Conservation (phyloP, 306 rosid species). For the Medicago truncatula region MtrunA17r5.0-ANR NC_053042.1:28018001-28018500, state of each 20-base stretch:
- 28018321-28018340: constrained; percentile 90
- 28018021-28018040: constrained; percentile 80
- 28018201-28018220: background rate
- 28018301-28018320: constrained; percentile 74
- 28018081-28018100: constrained; percentile 75
- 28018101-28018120: constrained; percentile 81
- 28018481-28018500: constrained; percentile 28
- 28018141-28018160: constrained; percentile 49
- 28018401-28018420: constrained; percentile 94
- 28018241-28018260: constrained; percentile 32
- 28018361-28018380: constrained; percentile 90
- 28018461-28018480: constrained; percentile 17
- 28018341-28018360: constrained; percentile 91
- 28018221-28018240: constrained; percentile 28
- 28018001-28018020: constrained; percentile 22
- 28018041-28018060: constrained; percentile 79
- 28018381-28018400: constrained; percentile 93
- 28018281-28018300: constrained; percentile 29
- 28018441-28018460: constrained; percentile 58
- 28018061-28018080: constrained; percentile 87
- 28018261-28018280: constrained; percentile 24
- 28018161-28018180: constrained; percentile 30
- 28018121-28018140: constrained; percentile 75
- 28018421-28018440: constrained; percentile 80
- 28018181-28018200: constrained; percentile 15